Base-by-base conservation (phyloP, 345 rosid species). In the Hypericum perforatum region DNA sequence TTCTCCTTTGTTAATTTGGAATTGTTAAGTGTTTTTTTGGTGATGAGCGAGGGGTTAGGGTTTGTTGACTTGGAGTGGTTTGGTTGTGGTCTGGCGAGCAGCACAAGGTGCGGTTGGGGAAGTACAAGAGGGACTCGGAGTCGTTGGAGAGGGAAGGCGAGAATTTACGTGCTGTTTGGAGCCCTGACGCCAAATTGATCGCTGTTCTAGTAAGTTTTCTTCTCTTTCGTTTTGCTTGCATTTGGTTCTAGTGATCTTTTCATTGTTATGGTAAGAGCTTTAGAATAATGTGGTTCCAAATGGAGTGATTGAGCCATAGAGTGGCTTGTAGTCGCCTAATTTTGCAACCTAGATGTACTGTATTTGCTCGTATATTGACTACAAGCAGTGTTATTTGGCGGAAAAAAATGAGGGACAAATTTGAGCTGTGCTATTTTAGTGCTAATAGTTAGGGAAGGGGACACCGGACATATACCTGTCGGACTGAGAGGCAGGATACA, bases 61-160 rank as follows among this genome's bases (percentile, higher is more conserved):
- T 43, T 58, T 12, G 58, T 63, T 41, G 43, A 8, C 51, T 40
- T 53, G 13, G 57, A 36, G 39, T 50, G 38, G 41, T 7, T 48
- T 47, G 44, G 0, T 37, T 55, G 1, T 39, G 43, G 43, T 32
- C 38, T 55, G 11, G 37, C 45, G 59, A 12, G 48, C 74, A 92
- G 95, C 94, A 80, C 62, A 87, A 79, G 66, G 94, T 92, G 80
- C 81, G 95, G 67, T 58, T 92, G 64, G 97, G 90, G 37, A 92
- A 85, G 74, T 88, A 76, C 61, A 77, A 74, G 79, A 80, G 98
- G 64, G 83, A 83, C 65, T 79, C 69, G 56, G 79, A 73, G 69
- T 88, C 95, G 6, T 54, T 88, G 66, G 76, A 70, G 59, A 78
- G 62, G 63, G 91, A 92, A 63, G 98, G 98, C 0, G 94, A 88